Evolutionary conservation across 495 filamentous ascomycete species (phyloP), one percentile per base, ranked within the genome.

Genomic region (Penicillium malachiteum): DNA sequence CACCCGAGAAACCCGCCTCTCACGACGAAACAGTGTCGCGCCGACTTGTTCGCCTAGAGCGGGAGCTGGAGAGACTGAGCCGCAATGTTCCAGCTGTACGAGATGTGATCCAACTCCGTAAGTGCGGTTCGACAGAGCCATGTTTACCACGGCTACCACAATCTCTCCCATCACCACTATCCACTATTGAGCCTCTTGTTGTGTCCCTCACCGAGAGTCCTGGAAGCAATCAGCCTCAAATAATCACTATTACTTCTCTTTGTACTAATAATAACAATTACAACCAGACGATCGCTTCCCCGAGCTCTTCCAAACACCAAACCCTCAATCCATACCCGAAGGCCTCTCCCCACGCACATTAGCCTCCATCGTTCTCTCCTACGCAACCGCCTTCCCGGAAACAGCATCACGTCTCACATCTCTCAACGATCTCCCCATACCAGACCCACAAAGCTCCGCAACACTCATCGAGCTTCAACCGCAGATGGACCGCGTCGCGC

Each of bases 371-470:
- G 77, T 97, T 33, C 81, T 94, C 18, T 81, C 90, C 30, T 85
- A 86, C 42, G 88, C 89, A 0, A 79, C 88, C 12, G 78, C 83
- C 3, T 96, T 88, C 71, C 87, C 87, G 14, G 80, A 86, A 17
- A 90, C 87, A 0, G 85, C 87, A 6, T 96, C 91, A 0, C 85
- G 85, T 8, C 81, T 96, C 7, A 87, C 86, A n/a, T 87, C 88
- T 1, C 83, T 92, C 14, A 79, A 81, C 32, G 91, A 96, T 73
- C 82, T 88, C 1, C 85, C 89, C 5, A 73, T 96, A 8, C 90
- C 92, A 2, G 81, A 88, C 39, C 77, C 89, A 0, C 73, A 82
- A 37, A 73, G 77, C 38, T 88, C 89, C n/a, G 77, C 85, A 2
- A 72, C 78, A 10, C 72, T 98, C 0, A 84, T 89, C 21, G 74